These are phyloP conservation scores for Kluyveromyces starmeri DNA, from an alignment of 805 yeast species.

Conservation along the genomic window DNA sequence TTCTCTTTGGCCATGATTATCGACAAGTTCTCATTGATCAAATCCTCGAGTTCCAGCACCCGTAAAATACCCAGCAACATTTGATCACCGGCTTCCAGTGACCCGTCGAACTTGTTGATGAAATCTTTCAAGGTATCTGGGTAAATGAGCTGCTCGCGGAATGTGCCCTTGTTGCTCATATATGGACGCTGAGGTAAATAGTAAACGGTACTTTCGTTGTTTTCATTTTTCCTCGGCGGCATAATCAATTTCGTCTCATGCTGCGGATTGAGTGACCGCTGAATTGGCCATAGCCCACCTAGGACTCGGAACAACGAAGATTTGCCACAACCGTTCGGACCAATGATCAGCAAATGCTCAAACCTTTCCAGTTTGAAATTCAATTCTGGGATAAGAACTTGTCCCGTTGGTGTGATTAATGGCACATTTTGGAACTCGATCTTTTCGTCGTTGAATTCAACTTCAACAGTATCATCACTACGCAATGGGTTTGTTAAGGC, in stretches of 20 bases:
- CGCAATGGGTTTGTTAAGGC: constrained; percentile 10
- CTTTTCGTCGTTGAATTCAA: constrained; percentile 44
- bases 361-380: constrained; percentile 71
- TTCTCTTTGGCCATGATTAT: constrained; percentile 25
- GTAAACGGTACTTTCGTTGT: constrained; percentile 44
- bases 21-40: constrained; percentile 38
- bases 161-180: constrained; percentile 52
- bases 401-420: constrained; percentile 79
- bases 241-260: constrained; percentile 36
- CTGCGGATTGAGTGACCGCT: constrained; percentile 51
- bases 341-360: constrained; percentile 79
- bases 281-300: constrained; percentile 90
- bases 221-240: constrained; percentile 20
- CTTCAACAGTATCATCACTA: constrained; percentile 23
- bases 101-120: constrained; percentile 27
- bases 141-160: constrained; percentile 82
- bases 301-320: constrained; percentile 83
- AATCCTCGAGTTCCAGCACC: constrained; percentile 51
- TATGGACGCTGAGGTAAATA: constrained; percentile 92
- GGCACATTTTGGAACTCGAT: constrained; percentile 69
- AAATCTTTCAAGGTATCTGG: constrained; percentile 65
- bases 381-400: constrained; percentile 55
- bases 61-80: constrained; percentile 46
- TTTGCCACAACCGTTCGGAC: constrained; percentile 95
- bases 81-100: constrained; percentile 31